phyloP scores from a whole-genome alignment of 2,329 filamentous ascomycete species.

The Sclerotinia spermophila region DNA sequence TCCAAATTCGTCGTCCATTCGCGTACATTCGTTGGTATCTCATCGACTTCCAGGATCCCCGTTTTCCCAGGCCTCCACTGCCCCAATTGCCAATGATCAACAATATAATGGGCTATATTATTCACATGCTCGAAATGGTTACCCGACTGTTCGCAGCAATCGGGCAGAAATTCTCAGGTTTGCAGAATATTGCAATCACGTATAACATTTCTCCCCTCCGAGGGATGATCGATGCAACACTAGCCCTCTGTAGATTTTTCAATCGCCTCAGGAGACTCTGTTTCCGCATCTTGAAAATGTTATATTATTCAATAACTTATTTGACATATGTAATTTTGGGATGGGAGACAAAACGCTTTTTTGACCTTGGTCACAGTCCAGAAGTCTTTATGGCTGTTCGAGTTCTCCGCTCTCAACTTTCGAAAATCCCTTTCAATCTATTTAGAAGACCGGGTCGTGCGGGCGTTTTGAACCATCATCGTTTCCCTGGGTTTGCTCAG shows the following conservation, averaged over 20 bases:
- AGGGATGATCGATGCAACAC: not conserved
- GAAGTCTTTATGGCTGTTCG: not conserved
- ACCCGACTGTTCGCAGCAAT: not conserved
- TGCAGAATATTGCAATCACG: not conserved
- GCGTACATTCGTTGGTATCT: not conserved
- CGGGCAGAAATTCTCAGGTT: not conserved
- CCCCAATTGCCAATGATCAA: not conserved
- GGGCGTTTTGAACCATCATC: not conserved
- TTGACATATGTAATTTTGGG: not conserved
- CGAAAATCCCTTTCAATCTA: not conserved
- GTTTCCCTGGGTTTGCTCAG: not conserved
- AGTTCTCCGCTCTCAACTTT: not conserved
- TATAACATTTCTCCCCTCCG: not conserved
- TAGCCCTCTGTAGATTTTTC: not conserved
- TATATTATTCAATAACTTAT: not conserved
- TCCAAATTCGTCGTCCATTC: not conserved
- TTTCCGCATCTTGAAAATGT: fast-evolving
- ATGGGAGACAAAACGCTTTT: not conserved
- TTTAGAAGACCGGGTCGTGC: not conserved
- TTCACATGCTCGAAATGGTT: not conserved
- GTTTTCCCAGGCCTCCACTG: not conserved
- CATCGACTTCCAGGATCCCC: not conserved
- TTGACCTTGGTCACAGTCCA: not conserved
- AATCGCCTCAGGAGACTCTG: too few species aligned
- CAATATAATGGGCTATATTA: not conserved